Evolutionary conservation across 2,329 filamentous ascomycete species (phyloP), one percentile per base, ranked within the genome.

Genomic region (Claviceps sorghi): DNA sequence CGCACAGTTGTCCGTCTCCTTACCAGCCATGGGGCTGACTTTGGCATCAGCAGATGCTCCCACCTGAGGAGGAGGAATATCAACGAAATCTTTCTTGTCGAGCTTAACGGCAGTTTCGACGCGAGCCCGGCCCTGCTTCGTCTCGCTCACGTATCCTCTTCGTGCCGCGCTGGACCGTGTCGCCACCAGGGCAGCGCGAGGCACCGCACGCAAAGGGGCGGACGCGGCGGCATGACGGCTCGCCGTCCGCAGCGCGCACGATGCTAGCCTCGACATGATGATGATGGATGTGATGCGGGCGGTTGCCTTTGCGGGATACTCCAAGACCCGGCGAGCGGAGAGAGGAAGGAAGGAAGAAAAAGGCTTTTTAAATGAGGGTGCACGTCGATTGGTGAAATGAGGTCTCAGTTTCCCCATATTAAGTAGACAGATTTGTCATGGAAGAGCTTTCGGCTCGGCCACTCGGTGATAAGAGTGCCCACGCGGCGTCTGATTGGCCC

Each of bases 91-190:
- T 67, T 86, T 86, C 71, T 91, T 88, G 59, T 95, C 88, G 55
- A 89, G 76, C 67, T 86, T 86, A 69, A 95, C 90, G 55, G 88
- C 83, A 11, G 84, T 86, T 62, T 95, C 88, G 62, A 95, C 86
- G 65, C 89, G 88, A 49, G 88, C 88, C 67, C 81, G 79, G 60
- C 87, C 82, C 58, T 82, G 77, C 73, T 84, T 88, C 55, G 86
- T 84, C 72, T 90, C 84, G 30, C 88, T 86, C 57, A 95, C 89
- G 76, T 95, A 95, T 61, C 73, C 77, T 64, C 88, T 79, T 61
- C 73, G 70, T 50, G 59, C 56, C 41, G 56, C 50, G 50, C 55
- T 56, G 30, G 44, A 49, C 17, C 50, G 43, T 40, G 60, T 58
- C 54, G 62, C 60, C 52, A 63, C 59, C 49, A 62, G 45, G 54